phyloP scores from a whole-genome alignment of 108 stramenopile genomes.

The Phaeodactylum tricornutum region DNA sequence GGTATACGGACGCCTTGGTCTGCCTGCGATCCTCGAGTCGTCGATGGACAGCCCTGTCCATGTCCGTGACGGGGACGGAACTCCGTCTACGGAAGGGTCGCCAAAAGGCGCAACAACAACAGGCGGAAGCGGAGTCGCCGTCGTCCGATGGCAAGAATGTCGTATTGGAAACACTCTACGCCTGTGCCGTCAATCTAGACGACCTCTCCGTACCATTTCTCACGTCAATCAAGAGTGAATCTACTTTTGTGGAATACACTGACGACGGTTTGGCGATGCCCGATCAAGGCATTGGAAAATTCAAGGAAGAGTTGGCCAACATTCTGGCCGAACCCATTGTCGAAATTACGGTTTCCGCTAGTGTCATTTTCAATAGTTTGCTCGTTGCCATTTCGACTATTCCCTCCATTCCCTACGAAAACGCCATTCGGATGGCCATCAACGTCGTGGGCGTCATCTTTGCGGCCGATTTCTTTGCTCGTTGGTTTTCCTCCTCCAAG shows the following conservation, averaged over 20 bases:
- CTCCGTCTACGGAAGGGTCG: no score
- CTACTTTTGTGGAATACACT: constrained; percentile 20
- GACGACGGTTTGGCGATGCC: constrained; percentile 13
- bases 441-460: constrained; percentile 33
- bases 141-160: no score
- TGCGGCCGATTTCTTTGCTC: constrained; percentile 39
- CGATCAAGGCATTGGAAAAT: constrained; percentile 19
- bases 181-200: constrained; percentile 9
- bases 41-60: no score
- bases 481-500: constrained; percentile 36
- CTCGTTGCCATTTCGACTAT: constrained; percentile 36
- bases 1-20: no score
- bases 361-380: constrained; percentile 32
- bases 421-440: constrained; percentile 2
- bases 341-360: constrained; percentile 5
- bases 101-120: no score
- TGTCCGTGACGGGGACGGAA: no score
- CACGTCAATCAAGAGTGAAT: constrained; percentile 12
- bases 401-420: constrained; percentile 5
- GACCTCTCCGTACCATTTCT: constrained; percentile 11
- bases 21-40: no score
- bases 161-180: no score
- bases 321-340: constrained; percentile 15
- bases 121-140: no score
- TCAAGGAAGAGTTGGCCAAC: constrained; percentile 16